Base-by-base conservation (phyloP, 352 stramenopile genomes). In the Pythium angustatum region DNA sequence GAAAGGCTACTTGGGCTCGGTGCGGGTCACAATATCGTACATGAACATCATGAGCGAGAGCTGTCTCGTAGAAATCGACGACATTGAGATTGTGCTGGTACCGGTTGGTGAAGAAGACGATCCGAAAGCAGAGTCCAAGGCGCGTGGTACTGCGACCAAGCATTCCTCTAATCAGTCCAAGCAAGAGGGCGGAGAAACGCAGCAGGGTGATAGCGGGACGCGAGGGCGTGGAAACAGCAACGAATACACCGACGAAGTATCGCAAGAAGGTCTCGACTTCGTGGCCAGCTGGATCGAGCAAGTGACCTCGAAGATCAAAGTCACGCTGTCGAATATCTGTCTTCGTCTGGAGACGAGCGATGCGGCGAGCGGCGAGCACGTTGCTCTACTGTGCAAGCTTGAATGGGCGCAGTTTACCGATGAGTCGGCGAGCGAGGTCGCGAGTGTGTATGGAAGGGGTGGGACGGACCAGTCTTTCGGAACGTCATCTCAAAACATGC, bases 251-350 rank as follows among this genome's bases (percentile, higher is more conserved):
- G 85, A 96, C 56, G 78, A 91, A 67, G 78, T 94, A 12, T 94
- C 87, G 17, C 85, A 94, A 58, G 87, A 96, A 91, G 85, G 87
- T 36, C 80, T 96, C 24, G 87, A 96, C 67, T 96, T 96, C 67
- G 87, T 96, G 27, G 87, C 87, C 22, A 92, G 82, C 50, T 96
- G 87, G 87, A 96, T 96, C 55, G 87, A 96, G 59, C 87, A 93
- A 43, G 87, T 96, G 14, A 94, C 87, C 58, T 94, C 85, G 44
- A 96, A 94, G 62, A 94, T 96, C 68, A 96, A 96, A 67, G 75
- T 96, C 8, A 96, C 87, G 34, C 51, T 96, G 45, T 90, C 87
- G 21, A 96, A 96, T 64, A 85, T 96, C 55, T 96, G 87, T 30
- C 48, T 94, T 33, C 73, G 83, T 2, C 56, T 96, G 15, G 85